phyloP scores from a whole-genome alignment of 169 alveolate species.

The Perkinsus olseni region DNA sequence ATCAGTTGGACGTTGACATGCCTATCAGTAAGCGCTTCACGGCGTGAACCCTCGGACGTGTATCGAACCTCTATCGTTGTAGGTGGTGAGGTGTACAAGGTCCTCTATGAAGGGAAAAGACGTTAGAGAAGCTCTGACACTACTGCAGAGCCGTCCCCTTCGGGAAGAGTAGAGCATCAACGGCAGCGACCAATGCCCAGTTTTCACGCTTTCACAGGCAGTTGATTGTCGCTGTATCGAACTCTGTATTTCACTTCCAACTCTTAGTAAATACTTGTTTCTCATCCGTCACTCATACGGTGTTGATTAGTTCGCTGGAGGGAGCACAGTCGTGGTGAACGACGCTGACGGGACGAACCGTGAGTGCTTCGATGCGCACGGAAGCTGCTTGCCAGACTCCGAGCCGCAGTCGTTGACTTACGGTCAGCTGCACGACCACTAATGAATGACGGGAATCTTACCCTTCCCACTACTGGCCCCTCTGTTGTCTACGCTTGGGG shows the following conservation, averaged over 20 bases:
- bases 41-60: no score
- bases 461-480: no score
- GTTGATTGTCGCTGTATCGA: background rate
- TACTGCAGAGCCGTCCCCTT: background rate
- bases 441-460: background rate
- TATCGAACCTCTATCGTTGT: background rate
- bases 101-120: background rate
- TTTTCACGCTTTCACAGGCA: background rate
- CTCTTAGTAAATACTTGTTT: no score
- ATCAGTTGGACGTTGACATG: conserved; percentile 18
- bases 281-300: no score
- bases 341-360: no score
- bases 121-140: background rate
- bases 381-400: no score
- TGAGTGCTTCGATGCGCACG: no score
- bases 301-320: no score
- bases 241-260: background rate
- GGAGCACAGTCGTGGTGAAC: no score
- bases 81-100: conserved; percentile 18
- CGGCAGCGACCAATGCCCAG: background rate
- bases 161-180: background rate
- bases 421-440: no score
- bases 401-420: no score
- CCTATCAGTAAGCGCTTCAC: conserved; percentile 10
- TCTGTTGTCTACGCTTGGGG: background rate